phyloP scores from a whole-genome alignment of 805 yeast species.

The Saccharomycopsis vini region DNA sequence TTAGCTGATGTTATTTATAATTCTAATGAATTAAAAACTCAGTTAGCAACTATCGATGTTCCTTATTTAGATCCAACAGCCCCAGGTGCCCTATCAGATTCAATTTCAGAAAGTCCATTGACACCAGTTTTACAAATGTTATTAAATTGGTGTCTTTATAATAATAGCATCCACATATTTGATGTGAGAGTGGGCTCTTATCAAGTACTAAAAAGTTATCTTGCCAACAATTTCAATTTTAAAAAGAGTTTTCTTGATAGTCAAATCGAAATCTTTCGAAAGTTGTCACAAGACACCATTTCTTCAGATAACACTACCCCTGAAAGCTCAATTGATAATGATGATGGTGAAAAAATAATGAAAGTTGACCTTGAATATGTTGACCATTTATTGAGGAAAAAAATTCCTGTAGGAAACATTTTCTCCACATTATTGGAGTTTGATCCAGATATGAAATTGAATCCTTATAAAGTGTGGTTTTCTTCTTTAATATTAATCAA shows the following conservation, averaged over 20 bases:
- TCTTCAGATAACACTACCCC: too few species aligned
- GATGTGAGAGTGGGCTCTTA: constrained; percentile 72
- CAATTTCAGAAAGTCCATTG: constrained; percentile 20
- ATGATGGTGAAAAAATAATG: too few species aligned
- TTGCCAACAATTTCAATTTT: constrained; percentile 53
- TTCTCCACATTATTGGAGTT: constrained; percentile 67
- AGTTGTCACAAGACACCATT: not conserved
- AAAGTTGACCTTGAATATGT: not conserved
- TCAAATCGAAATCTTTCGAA: constrained; percentile 44
- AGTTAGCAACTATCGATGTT: constrained; percentile 76
- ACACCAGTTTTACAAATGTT: constrained; percentile 70
- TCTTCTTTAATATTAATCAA: constrained; percentile 57
- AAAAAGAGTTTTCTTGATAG: constrained; percentile 55
- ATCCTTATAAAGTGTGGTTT: constrained; percentile 87
- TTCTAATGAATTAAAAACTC: constrained; percentile 57
- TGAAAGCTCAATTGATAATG: not conserved
- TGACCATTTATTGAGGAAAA: not conserved
- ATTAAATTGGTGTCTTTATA: constrained; percentile 71
- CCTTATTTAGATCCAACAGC: constrained; percentile 77
- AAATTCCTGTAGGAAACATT: constrained; percentile 45
- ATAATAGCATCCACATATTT: constrained; percentile 78
- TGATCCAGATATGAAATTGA: constrained; percentile 60
- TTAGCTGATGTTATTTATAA: constrained; percentile 69
- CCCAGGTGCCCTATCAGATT: constrained; percentile 20
- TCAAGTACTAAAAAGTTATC: constrained; percentile 56